Base-by-base conservation (phyloP, 805 yeast species). In the Kazachstania martiniae region DNA sequence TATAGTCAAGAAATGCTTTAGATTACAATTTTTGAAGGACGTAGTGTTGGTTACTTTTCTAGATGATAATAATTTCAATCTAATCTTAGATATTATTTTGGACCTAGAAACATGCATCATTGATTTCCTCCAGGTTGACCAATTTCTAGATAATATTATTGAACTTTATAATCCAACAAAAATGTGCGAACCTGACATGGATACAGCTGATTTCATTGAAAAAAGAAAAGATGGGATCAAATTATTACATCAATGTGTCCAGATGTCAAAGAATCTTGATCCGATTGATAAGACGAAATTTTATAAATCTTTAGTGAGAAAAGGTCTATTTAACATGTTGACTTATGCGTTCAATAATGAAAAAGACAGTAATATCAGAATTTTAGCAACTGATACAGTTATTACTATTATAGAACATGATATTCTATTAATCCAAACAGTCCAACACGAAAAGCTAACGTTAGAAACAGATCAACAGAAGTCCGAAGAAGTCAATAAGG, bases 361-460 rank as follows among this genome's bases (percentile, higher is more conserved):
- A 30, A 50, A 45, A 2, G 56, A 53, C 29, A 47, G 49, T 26
- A 46, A 40, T 24, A 66, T 74, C 8, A 63, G 89, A 35, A 73
- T 77, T 2, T 49, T 81, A 15, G 93, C 94, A 0, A 77, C 91
- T 0, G 96, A 89, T 49, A 58, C 84, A 7, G 69, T 87, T 12
- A 80, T 82, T 7, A 64, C 85, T 1, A 76, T 86, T 4, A 77
- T 87, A 17, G 95, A 87, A 37, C 89, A 82, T 44, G 95, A 86
- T 47, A 77, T 82, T 8, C 53, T 82, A 25, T 54, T 82, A 25
- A 73, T 83, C 23, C 60, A 58, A 35, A 55, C 50, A 21, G 48
- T 46, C 14, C 51, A 45, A 31, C 44, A 38, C 23, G 51, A 51
- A 35, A 41, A 35, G 21, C 8, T 13, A 10, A 23, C 14, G 12